phyloP scores from a whole-genome alignment of 164 flowering plant species.

The Litsea cubeba region DNA sequence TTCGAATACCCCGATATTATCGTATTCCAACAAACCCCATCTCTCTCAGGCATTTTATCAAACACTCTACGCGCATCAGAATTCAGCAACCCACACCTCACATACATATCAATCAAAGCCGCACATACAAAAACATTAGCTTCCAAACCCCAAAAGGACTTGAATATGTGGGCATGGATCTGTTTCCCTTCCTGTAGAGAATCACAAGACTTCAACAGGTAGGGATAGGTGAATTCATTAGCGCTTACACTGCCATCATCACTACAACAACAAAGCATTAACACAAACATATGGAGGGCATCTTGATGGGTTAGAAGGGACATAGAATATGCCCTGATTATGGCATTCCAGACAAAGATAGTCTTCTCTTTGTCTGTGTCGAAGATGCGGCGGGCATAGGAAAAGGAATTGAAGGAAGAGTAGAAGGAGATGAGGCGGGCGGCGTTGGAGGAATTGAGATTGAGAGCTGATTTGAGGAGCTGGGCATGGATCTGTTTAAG shows the following conservation, averaged over 20 bases:
- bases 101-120: constrained; percentile 21
- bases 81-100: constrained; percentile 13
- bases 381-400: neutral
- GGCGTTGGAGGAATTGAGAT: neutral
- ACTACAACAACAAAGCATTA: neutral
- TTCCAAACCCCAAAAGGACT: constrained; percentile 8
- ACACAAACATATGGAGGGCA: neutral
- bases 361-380: neutral
- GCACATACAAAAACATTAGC: constrained; percentile 17
- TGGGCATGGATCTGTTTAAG: constrained; percentile 5
- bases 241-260: neutral
- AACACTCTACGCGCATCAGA: constrained; percentile 28
- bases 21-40: constrained; percentile 25
- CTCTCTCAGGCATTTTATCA: constrained; percentile 21
- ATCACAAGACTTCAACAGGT: constrained; percentile 6
- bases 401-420: neutral
- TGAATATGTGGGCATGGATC: constrained; percentile 12
- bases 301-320: neutral
- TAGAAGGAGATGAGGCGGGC: neutral
- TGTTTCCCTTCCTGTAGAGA: neutral
- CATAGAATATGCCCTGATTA: constrained; percentile 1
- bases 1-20: constrained; percentile 30
- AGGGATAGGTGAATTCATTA: constrained; percentile 6
- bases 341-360: constrained; percentile 4
- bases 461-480: neutral